Conservation (phyloP, 257 asterid genomes). For the Capsicum chinense region DNA sequence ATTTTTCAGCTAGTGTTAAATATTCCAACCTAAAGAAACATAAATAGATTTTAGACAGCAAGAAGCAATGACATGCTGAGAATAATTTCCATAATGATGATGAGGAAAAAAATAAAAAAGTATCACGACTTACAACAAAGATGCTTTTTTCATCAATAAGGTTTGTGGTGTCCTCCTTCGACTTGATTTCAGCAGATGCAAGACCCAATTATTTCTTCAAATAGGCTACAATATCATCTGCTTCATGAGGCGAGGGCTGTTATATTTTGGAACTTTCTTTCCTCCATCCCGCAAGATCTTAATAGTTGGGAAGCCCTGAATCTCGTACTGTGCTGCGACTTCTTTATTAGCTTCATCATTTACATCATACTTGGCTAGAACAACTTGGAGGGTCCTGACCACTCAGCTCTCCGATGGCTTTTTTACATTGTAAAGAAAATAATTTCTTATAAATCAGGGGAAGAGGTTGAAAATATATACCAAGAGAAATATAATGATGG, state of each 20-base stretch:
- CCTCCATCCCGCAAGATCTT: slow-evolving; percentile 85
- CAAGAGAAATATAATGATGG: slow-evolving; percentile 20
- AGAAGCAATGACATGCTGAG: background rate
- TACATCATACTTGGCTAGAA: slow-evolving; percentile 78
- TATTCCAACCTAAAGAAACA: slow-evolving; percentile 64
- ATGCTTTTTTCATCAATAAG: slow-evolving; percentile 62
- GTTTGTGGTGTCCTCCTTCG: slow-evolving; percentile 58
- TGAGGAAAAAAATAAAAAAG: background rate
- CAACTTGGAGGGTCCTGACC: slow-evolving; percentile 69
- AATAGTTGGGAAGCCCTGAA: slow-evolving; percentile 83
- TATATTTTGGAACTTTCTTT: slow-evolving; percentile 60
- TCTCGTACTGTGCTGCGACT: slow-evolving; percentile 53
- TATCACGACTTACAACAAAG: slow-evolving; percentile 54
- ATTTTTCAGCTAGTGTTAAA: slow-evolving; percentile 67
- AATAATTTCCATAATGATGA: slow-evolving; percentile 15
- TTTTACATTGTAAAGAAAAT: slow-evolving; percentile 58
- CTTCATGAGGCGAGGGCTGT: slow-evolving; percentile 95
- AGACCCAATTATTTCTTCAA: slow-evolving; percentile 86
- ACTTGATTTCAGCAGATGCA: slow-evolving; percentile 75
- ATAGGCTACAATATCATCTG: slow-evolving; percentile 70
- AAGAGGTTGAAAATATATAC: background rate
- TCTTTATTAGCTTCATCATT: slow-evolving; percentile 61
- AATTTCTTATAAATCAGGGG: background rate
- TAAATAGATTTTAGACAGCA: slow-evolving; percentile 5
- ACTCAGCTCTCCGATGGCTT: slow-evolving; percentile 71